Evolutionary conservation across 345 rosid genomes (phyloP), one percentile per base, ranked within the genome.

Genomic region (Arabidopsis arenosa): DNA sequence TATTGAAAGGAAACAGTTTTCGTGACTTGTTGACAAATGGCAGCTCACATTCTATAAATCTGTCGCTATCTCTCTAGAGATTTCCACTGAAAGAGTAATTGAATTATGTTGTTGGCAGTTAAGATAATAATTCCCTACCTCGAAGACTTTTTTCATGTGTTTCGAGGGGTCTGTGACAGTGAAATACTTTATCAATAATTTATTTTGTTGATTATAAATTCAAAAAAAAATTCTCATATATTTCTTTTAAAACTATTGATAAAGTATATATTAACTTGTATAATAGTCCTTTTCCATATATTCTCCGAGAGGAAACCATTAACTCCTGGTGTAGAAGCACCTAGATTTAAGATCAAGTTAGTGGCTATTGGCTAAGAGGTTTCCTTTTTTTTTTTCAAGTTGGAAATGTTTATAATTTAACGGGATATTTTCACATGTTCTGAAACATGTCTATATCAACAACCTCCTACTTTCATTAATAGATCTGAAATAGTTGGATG

Each of bases 1-100:
- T 45, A 3, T 66, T 66, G 44, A 10, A 28, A 68, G 39, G 14
- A 44, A 70, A 57, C 7, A 75, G 28, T 59, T 51, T 9, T 40
- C 48, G 68, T 75, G 63, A 75, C 39, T 49, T 68, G 60, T 49
- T 51, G 79, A 39, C 79, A 75, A 68, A 61, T 75, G 69, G 74
- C 47, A 75, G 55, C 48, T 75, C 79, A 32, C 48, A 33, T 49
- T 32, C 39, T 47, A 52, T 4, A 60, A 10, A 18, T 40, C 10
- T 68, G 23, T 67, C 53, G 60, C 15, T 66, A 32, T 48, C 43
- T 56, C 45, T 67, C 54, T 7, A 59, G 79, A 58, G 68, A 14
- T 32, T 18, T 67, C 74, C 79, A 60, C 68, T 28, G 9, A 52
- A 8, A 39, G 18, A 51, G 53, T 57, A 15, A 30, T 62, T 59